Conservation (phyloP, 1,284 basidiomycete species). For the Sparassis latifolia region DNA sequence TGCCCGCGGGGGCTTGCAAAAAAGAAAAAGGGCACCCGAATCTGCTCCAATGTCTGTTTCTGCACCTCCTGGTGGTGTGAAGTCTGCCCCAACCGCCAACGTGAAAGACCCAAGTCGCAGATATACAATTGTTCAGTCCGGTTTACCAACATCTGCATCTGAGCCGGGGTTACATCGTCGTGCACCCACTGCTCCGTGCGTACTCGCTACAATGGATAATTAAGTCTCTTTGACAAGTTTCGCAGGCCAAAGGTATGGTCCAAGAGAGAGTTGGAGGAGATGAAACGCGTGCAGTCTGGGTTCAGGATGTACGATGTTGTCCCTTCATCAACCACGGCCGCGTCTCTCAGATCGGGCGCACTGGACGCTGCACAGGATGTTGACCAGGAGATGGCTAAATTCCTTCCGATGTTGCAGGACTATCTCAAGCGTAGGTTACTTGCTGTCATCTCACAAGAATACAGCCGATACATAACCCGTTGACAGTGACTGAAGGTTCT, state of each 20-base stretch:
- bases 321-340: constrained; percentile 27
- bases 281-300: constrained; percentile 31
- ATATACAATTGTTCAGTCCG: constrained; percentile 26
- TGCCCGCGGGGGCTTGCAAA: constrained; percentile 13
- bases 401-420: constrained; percentile 62
- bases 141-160: constrained; percentile 2
- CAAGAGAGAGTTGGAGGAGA: constrained; percentile 36
- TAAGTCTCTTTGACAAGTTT: background rate
- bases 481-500: constrained; percentile 2
- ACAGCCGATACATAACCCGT: background rate
- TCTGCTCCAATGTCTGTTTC: constrained; percentile 3
- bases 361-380: constrained; percentile 17
- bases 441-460: background rate
- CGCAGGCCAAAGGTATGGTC: constrained; percentile 44
- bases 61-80: background rate
- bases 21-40: constrained; percentile 6
- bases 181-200: constrained; percentile 22
- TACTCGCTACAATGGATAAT: background rate
- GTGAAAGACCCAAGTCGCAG: constrained; percentile 12
- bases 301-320: constrained; percentile 71
- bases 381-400: constrained; percentile 67
- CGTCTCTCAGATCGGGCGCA: constrained; percentile 22
- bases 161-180: constrained; percentile 10
- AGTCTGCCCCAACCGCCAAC: background rate
- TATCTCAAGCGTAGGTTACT: constrained; percentile 54